These are phyloP conservation scores for Kodamaea arcana DNA, from an alignment of 1,139 yeast species.

Conservation along the genomic window DNA sequence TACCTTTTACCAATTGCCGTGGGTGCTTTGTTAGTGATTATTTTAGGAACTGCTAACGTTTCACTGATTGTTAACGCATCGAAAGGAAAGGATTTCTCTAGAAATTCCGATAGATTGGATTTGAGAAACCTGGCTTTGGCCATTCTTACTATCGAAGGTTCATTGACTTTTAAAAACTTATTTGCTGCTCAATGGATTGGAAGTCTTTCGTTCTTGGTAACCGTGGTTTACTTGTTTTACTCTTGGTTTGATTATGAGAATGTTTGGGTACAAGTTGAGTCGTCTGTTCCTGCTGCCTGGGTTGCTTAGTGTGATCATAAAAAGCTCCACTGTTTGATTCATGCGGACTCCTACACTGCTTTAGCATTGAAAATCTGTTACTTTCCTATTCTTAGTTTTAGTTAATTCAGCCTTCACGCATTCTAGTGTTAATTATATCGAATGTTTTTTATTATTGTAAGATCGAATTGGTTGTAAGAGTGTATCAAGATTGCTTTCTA, in stretches of 20 bases:
- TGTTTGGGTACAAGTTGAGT: too few species aligned
- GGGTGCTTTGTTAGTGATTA: neutral
- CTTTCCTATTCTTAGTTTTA: too few species aligned
- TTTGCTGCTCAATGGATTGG: neutral
- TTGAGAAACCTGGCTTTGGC: neutral
- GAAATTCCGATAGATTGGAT: neutral
- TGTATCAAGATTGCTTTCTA: too few species aligned
- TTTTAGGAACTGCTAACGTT: neutral
- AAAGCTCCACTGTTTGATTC: too few species aligned
- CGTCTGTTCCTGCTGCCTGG: too few species aligned
- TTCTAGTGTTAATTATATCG: too few species aligned
- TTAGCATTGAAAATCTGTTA: too few species aligned
- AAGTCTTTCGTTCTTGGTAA: neutral
- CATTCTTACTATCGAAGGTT: neutral
- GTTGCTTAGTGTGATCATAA: too few species aligned
- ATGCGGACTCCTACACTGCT: too few species aligned
- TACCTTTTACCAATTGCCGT: neutral
- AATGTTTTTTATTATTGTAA: too few species aligned
- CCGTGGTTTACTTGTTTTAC: neutral
- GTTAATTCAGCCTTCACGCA: too few species aligned
- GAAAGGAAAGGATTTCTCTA: neutral
- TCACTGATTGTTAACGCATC: neutral
- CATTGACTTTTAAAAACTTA: neutral
- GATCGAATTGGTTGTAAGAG: too few species aligned
- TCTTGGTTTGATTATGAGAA: neutral